phyloP scores from a whole-genome alignment of 164 flowering plant species.

The Sedum album region DNA sequence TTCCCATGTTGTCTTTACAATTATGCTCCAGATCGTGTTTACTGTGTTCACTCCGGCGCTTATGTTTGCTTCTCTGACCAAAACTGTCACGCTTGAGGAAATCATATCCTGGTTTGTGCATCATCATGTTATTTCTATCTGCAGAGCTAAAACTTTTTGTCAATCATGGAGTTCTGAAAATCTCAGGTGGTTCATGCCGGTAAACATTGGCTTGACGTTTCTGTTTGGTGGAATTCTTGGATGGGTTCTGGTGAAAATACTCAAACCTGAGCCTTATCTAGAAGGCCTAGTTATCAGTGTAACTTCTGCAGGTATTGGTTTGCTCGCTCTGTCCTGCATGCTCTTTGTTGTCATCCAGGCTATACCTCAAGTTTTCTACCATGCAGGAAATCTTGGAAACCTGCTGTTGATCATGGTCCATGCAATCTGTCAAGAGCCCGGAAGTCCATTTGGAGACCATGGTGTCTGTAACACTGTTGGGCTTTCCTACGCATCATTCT shows the following conservation, averaged over 20 bases:
- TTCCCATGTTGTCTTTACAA: not conserved
- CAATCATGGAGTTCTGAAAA: not conserved
- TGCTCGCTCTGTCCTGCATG: not conserved
- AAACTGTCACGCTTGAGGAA: slow-evolving; percentile 50
- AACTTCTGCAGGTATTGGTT: slow-evolving; percentile 61
- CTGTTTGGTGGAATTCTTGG: slow-evolving; percentile 67
- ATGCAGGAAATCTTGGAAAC: slow-evolving; percentile 73
- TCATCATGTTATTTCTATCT: not conserved
- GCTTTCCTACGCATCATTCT: slow-evolving; percentile 66
- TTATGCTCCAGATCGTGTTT: slow-evolving; percentile 45
- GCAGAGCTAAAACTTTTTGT: not conserved
- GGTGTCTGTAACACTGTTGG: slow-evolving; percentile 44
- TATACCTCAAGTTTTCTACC: not conserved
- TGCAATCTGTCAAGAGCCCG: slow-evolving; percentile 69
- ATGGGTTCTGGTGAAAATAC: slow-evolving; percentile 44
- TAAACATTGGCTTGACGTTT: slow-evolving; percentile 61
- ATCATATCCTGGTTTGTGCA: slow-evolving; percentile 43
- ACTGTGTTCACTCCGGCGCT: slow-evolving; percentile 69
- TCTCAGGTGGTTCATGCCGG: slow-evolving; percentile 93
- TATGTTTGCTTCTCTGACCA: slow-evolving; percentile 39
- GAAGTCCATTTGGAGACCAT: slow-evolving; percentile 70
- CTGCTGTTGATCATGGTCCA: slow-evolving; percentile 66
- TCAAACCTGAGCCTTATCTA: slow-evolving; percentile 55
- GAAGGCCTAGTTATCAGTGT: slow-evolving; percentile 68
- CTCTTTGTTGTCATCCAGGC: not conserved